Percentiles rank a stretch among this genome's conserved stretches.
phyloP scores from a whole-genome alignment of 2,329 filamentous ascomycete species.

The Trichoderma simmonsii region DNA sequence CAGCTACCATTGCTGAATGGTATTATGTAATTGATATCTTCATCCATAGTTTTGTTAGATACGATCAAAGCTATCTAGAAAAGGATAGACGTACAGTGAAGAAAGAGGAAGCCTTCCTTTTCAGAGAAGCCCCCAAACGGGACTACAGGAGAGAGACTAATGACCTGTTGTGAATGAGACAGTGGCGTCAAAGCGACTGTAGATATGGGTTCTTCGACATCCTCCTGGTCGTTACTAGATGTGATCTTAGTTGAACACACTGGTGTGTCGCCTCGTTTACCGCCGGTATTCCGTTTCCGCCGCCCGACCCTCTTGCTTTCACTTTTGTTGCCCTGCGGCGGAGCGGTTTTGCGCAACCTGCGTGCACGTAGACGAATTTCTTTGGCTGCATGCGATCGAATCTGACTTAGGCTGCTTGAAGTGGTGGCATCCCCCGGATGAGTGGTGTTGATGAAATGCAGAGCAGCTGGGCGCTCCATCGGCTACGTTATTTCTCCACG shows the following conservation, averaged over 20 bases:
- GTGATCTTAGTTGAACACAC: background rate
- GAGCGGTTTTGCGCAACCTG: background rate
- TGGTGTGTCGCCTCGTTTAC: background rate
- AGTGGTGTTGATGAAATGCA: background rate
- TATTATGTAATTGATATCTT: background rate
- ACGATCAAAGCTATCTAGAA: rapidly evolving
- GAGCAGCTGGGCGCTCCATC: background rate
- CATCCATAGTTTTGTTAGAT: background rate
- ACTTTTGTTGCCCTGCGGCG: background rate
- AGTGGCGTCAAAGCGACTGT: background rate
- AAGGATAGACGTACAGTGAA: background rate
- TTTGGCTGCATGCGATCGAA: background rate
- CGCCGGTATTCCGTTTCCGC: background rate
- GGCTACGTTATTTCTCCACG: background rate
- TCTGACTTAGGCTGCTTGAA: background rate
- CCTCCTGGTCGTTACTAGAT: background rate
- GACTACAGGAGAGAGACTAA: background rate
- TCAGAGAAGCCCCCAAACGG: background rate
- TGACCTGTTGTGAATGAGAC: rapidly evolving
- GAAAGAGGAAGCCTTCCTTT: background rate
- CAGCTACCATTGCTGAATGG: background rate
- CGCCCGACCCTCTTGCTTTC: background rate
- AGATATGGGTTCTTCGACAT: background rate
- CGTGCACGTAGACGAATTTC: background rate
- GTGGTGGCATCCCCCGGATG: background rate